Evolutionary conservation across 2,329 filamentous ascomycete genomes (phyloP), one percentile per base, ranked within the genome.

Genomic region (Aureobasidium melanogenum): DNA sequence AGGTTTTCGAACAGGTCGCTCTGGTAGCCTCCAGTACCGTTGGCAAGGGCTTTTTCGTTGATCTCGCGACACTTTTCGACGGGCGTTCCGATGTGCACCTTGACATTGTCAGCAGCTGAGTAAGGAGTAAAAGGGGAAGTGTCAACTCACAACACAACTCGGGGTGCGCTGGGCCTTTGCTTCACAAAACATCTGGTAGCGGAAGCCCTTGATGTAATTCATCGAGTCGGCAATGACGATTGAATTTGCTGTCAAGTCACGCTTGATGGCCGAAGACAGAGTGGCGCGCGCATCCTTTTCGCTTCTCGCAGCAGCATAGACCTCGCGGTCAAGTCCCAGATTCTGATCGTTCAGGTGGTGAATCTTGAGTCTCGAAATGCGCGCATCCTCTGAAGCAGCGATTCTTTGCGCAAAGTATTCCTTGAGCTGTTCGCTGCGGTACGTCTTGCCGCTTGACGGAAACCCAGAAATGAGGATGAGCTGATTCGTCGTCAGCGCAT

Each of bases 161-260:
- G 88, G 84, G 3, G 89, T 94, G 64, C 86, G 78, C 59, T 89
- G 76, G 51, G 89, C 89, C 74, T 94, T 94, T 39, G 89, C 85
- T 75, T 94, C 89, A 76, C 89, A 93, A 73, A 87, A 88, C 24
- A 95, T 78, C 77, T 95, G 89, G 72, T 95, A 95, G 52, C 90
- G 82, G 83, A 89, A 94, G 39, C 89, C 90, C 73, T 94, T 94
- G 76, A 95, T 95, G 75, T 94, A 95, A 74, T 94, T 94, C 63
- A 89, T 77, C 1, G 86, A 85, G 71, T 95, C 89, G 17, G 91
- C 83, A 50, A 95, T 84, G 57, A 94, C 88, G 62, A 95, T 85
- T 69, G 90, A 87, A 68, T 84, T 84, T 61, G 85, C 82, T 63
- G 82, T 85, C 32, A 95, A 79, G 52, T 86, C 82, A 46, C 89